Percentiles rank a stretch among this genome's conserved stretches.
These are phyloP conservation scores for Paragyromitra xinjiangensis DNA, from an alignment of 495 filamentous ascomycete genomes.

Conservation along the genomic window DNA sequence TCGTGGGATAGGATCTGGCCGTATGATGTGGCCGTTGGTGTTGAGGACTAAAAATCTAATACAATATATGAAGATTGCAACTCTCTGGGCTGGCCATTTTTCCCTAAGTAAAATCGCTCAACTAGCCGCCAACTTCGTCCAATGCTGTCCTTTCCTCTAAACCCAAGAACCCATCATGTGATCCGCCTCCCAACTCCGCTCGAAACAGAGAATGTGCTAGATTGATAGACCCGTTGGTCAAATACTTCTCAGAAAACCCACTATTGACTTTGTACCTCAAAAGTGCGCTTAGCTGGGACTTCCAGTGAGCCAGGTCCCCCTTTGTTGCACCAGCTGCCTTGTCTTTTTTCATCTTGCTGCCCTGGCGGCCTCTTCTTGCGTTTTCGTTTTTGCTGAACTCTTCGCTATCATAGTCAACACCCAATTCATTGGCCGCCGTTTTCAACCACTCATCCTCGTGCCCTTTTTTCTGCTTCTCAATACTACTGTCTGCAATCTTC, in stretches of 20 bases:
- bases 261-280: slow-evolving; percentile 82
- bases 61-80: slow-evolving; percentile 1
- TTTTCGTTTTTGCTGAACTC: slow-evolving; percentile 66
- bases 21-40: slow-evolving; percentile 5
- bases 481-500: slow-evolving; percentile 78
- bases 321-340: slow-evolving; percentile 72
- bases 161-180: slow-evolving; percentile 68
- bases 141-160: slow-evolving; percentile 64
- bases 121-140: slow-evolving; percentile 54
- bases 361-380: slow-evolving; percentile 69
- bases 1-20: not conserved
- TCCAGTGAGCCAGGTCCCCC: slow-evolving; percentile 70
- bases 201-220: slow-evolving; percentile 73
- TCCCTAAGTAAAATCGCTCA: not conserved
- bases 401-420: slow-evolving; percentile 91
- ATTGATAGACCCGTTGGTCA: slow-evolving; percentile 82
- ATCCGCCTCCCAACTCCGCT: slow-evolving; percentile 66
- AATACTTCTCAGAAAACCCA: slow-evolving; percentile 89
- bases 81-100: not conserved
- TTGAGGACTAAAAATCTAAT: slow-evolving; percentile 29
- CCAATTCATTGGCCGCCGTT: slow-evolving; percentile 87
- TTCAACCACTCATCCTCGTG: slow-evolving; percentile 86
- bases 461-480: slow-evolving; percentile 85
- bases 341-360: slow-evolving; percentile 76
- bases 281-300: slow-evolving; percentile 70